Evolutionary conservation across 768 basidiomycete genomes (phyloP).

Genomic region (Rubroboletus satanas): DNA sequence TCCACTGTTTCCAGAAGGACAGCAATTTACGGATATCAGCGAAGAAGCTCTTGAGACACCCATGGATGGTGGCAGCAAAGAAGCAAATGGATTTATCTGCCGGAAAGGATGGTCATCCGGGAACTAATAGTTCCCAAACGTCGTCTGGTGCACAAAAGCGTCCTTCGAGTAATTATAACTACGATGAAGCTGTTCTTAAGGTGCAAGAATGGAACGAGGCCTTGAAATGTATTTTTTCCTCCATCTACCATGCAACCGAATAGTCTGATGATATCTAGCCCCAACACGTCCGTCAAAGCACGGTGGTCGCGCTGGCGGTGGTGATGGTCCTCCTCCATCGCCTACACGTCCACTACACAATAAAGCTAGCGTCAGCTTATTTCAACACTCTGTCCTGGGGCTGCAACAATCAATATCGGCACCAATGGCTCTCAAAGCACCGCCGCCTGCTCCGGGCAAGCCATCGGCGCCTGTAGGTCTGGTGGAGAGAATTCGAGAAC

Average conservation of each 20-base stretch:
- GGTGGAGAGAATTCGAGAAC: conserved; percentile 44
- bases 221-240: conserved; percentile 61
- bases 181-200: conserved; percentile 88
- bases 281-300: conserved; percentile 74
- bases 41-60: conserved; percentile 86
- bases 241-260: conserved; percentile 14
- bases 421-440: conserved; percentile 25
- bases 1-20: conserved; percentile 98
- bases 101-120: conserved; percentile 26
- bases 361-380: conserved; percentile 25
- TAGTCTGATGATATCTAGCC: conserved; percentile 39
- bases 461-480: conserved; percentile 27
- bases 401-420: conserved; percentile 35
- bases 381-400: conserved; percentile 33
- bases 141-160: conserved; percentile 37
- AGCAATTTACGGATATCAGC: conserved; percentile 91
- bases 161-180: conserved; percentile 79
- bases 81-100: conserved; percentile 55
- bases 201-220: conserved; percentile 99
- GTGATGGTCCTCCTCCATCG: conserved; percentile 42
- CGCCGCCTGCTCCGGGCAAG: conserved; percentile 18
- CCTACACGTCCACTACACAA: conserved; percentile 35
- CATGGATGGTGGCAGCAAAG: conserved; percentile 91
- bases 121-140: conserved; percentile 35
- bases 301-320: conserved; percentile 37